phyloP scores from a whole-genome alignment of 140 eudicot genomes.

The Cichorium intybus region DNA sequence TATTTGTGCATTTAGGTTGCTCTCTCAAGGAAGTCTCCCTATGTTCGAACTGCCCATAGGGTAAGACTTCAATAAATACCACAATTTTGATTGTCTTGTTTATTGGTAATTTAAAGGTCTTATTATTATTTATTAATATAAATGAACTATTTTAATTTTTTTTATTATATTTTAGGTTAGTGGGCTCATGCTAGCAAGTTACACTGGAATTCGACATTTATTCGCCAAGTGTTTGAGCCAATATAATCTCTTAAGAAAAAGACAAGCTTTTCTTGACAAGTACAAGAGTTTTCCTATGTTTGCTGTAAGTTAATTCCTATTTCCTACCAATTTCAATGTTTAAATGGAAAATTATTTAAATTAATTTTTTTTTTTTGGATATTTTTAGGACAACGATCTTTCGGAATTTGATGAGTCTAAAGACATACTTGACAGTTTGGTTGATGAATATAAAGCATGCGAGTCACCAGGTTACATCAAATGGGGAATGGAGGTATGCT shows the following conservation, averaged over 20 bases:
- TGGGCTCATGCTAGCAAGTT: slow-evolving; percentile 96
- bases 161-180: slow-evolving; percentile 55
- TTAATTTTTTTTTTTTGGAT: neutral
- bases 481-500: slow-evolving; percentile 85
- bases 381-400: slow-evolving; percentile 69
- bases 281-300: slow-evolving; percentile 89
- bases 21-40: slow-evolving; percentile 87
- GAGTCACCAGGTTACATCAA: slow-evolving; percentile 81
- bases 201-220: slow-evolving; percentile 96
- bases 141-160: neutral
- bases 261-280: slow-evolving; percentile 91
- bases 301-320: slow-evolving; percentile 67
- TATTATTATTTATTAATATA: slow-evolving; percentile 1
- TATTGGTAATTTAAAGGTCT: neutral
- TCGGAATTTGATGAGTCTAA: slow-evolving; percentile 82
- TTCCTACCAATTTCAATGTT: no score
- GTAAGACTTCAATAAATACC: slow-evolving; percentile 32
- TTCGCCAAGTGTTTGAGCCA: slow-evolving; percentile 82
- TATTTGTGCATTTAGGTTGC: slow-evolving; percentile 54
- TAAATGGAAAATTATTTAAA: no score
- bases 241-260: slow-evolving; percentile 76
- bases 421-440: slow-evolving; percentile 69
- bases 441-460: slow-evolving; percentile 82
- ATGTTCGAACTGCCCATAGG: slow-evolving; percentile 80
- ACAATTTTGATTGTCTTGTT: neutral